phyloP scores from a whole-genome alignment of 352 stramenopile genomes.

The Phytophthora niederhauseri region DNA sequence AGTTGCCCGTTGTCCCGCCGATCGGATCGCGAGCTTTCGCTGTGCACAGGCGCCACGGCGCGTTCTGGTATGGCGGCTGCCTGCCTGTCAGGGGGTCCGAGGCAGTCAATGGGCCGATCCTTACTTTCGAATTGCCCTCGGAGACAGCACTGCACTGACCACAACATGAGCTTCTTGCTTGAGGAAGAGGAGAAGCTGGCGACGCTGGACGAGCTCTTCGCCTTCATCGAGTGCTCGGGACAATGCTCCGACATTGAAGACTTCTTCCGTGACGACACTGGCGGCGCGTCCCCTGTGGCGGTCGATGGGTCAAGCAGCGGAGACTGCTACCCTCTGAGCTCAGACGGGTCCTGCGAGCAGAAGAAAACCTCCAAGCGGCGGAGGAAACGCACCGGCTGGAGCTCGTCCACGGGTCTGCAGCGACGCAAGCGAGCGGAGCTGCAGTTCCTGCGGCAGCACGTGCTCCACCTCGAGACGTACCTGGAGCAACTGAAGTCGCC shows the following conservation, averaged over 20 bases:
- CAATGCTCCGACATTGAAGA: neutral
- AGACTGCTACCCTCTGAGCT: neutral
- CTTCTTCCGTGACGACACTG: neutral
- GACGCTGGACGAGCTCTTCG: conserved; percentile 17
- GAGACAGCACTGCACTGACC: too few relatives aligned
- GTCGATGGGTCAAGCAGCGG: neutral
- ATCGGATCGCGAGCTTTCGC: conserved; percentile 7
- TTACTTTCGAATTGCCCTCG: conserved; percentile 15
- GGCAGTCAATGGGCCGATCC: neutral
- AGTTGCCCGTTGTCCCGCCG: neutral
- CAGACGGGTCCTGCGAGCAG: neutral
- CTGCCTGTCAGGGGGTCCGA: too few relatives aligned
- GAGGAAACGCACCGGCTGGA: conserved; percentile 10
- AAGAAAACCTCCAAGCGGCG: conserved; percentile 9
- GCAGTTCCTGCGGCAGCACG: conserved; percentile 18
- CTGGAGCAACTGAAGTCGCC: conserved; percentile 16
- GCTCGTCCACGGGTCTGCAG: conserved; percentile 20
- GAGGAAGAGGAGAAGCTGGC: conserved; percentile 10
- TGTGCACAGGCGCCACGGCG: conserved; percentile 1
- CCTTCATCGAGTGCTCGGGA: conserved; percentile 13
- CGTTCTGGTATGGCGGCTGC: conserved; percentile 17
- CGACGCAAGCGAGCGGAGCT: conserved; percentile 22
- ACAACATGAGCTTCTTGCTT: conserved; percentile 30
- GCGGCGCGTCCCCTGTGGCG: neutral
- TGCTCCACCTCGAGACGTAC: conserved; percentile 20